Conservation (phyloP, 2,329 filamentous ascomycete species). For the Venturia oleaginea region DNA sequence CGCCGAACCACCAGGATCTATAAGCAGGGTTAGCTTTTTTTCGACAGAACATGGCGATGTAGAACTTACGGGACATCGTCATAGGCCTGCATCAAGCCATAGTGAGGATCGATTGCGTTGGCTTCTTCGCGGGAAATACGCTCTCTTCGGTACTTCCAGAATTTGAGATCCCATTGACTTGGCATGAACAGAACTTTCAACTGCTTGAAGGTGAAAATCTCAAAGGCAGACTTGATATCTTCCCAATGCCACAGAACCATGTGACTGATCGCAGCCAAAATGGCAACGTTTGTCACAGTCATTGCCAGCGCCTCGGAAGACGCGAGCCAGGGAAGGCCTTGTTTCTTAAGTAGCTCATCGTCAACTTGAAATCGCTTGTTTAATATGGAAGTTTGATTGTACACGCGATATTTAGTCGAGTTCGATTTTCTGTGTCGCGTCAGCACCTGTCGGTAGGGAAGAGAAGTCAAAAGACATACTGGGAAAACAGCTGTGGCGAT, state of each 20-base stretch:
- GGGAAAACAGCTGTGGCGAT: slow-evolving; percentile 15
- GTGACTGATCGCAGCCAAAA: slow-evolving; percentile 15
- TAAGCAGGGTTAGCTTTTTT: background rate
- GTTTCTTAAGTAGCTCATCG: slow-evolving; percentile 6
- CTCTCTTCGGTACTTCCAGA: slow-evolving; percentile 20
- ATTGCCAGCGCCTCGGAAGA: slow-evolving; percentile 12
- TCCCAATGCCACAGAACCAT: slow-evolving; percentile 17
- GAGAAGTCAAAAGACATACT: background rate
- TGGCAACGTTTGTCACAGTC: slow-evolving; percentile 14
- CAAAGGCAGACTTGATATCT: slow-evolving; percentile 31
- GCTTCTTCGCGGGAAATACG: slow-evolving; percentile 18
- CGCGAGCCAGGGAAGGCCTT: slow-evolving; percentile 15
- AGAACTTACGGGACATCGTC: slow-evolving; percentile 19
- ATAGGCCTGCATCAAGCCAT: slow-evolving; percentile 25
- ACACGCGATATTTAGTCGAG: slow-evolving; percentile 13
- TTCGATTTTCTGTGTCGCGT: slow-evolving; percentile 16
- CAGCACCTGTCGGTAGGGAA: background rate
- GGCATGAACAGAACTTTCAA: slow-evolving; percentile 16
- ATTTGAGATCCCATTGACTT: slow-evolving; percentile 18
- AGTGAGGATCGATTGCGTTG: slow-evolving; percentile 24
- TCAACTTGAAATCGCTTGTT: slow-evolving; percentile 13
- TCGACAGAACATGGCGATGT: background rate
- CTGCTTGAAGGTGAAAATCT: slow-evolving; percentile 19
- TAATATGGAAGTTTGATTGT: slow-evolving; percentile 16
- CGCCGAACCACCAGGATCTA: slow-evolving; percentile 23